Base-by-base conservation (phyloP, 495 filamentous ascomycete species). In the Astrothelium macrocarpum region DNA sequence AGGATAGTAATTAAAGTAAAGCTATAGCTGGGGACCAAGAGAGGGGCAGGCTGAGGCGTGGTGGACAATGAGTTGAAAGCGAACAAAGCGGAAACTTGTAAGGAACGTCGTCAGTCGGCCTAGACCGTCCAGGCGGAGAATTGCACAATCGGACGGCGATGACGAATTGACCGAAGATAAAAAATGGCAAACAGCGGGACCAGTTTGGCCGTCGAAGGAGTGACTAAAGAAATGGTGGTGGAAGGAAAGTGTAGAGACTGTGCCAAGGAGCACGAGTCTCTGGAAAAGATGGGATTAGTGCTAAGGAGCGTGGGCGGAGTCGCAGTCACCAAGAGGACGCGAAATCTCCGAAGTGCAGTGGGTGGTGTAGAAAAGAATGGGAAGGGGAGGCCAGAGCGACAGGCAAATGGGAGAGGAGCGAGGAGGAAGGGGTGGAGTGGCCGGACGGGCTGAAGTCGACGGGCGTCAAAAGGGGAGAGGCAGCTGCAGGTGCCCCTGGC, bases 261-360 rank as follows among this genome's bases (percentile, higher is more conserved):
- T 49, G 45, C 45, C 16, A 49, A 49, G 45, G 45, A 49, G 45
- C 45, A n/a, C 16, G 14, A 26, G 49, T 39, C 34, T 39, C 34
- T n/a, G n/a, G n/a, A n/a, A n/a, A 29, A 20, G 25, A 20, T 4
- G 25, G 25, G 20, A 28, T 56, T 28, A 29, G 20, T 56, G 49
- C 49, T 56, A 56, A 56, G 49, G 49, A 56, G 49, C 49, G 49
- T 56, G 49, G 49, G 49, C 16, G 49, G 49, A 56, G 49, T 56
- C 49, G 49, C 49, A 56, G 49, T 56, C 49, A 16, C 49, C 49
- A 56, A 25, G 9, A 26, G 49, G 49, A 56, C 49, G 49, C 49
- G 49, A 56, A 49, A 49, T 5, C 49, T 56, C 49, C 49, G 20
- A 16, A 16, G 10, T 5, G 20, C 11, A 49, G 45, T 18, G 45